Conservation (phyloP, 2,329 filamentous ascomycete genomes). For the Simplicillium aogashimaense region DNA sequence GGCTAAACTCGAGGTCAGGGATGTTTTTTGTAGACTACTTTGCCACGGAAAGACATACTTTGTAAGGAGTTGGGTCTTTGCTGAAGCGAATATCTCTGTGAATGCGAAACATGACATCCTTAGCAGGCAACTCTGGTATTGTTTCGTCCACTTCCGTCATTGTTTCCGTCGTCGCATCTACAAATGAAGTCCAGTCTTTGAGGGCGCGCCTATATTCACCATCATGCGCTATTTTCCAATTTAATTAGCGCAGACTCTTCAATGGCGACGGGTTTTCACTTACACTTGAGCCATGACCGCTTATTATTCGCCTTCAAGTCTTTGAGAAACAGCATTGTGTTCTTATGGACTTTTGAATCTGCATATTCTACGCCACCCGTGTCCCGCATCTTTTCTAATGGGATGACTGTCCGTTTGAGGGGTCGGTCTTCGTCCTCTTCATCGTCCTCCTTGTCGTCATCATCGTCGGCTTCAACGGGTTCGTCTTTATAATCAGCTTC, state of each 20-base stretch:
- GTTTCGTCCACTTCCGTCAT: constrained; percentile 68
- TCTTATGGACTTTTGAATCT: constrained; percentile 43
- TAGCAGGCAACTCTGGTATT: constrained; percentile 74
- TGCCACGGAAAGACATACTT: constrained; percentile 39
- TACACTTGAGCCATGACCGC: constrained; percentile 49
- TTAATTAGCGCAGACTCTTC: background rate
- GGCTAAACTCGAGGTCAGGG: constrained; percentile 34
- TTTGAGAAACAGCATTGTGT: constrained; percentile 46
- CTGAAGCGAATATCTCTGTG: constrained; percentile 80
- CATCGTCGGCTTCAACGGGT: constrained; percentile 15
- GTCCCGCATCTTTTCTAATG: constrained; percentile 24
- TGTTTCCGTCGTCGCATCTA: constrained; percentile 60
- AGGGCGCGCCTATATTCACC: constrained; percentile 67
- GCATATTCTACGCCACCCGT: constrained; percentile 32
- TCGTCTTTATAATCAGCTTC: constrained; percentile 15
- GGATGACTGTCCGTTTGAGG: constrained; percentile 23
- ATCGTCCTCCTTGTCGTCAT: constrained; percentile 19
- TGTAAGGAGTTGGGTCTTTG: constrained; percentile 80
- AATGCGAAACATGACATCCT: constrained; percentile 81
- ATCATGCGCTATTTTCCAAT: constrained; percentile 53
- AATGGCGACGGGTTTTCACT: constrained; percentile 4
- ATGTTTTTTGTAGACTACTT: background rate
- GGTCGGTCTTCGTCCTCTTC: constrained; percentile 26
- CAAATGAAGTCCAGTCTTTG: constrained; percentile 73
- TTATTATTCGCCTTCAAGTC: constrained; percentile 52